A percentile compares a stretch with the other conserved stretches of the same genome.
Evolutionary conservation across 305 asterid genomes (phyloP).

Genomic region (Andrographis paniculata): DNA sequence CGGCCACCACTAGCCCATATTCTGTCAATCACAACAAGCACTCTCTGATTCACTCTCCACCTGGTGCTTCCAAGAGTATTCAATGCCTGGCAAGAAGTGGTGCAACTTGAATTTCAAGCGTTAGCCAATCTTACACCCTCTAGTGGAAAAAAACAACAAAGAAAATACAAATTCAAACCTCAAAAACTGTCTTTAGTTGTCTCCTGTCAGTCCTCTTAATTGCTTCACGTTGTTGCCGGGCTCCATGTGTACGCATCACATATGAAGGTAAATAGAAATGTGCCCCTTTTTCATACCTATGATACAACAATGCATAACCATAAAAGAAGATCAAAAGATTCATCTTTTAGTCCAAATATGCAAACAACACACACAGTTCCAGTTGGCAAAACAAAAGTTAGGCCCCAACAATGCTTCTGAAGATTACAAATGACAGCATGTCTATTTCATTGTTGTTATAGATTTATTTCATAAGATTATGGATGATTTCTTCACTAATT

Average conservation of each 20-base stretch:
- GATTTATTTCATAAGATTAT: too few relatives aligned
- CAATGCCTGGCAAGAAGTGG: conserved; percentile 55
- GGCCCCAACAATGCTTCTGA: not conserved
- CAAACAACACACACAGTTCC: conserved; percentile 1
- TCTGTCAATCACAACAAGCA: conserved; percentile 65
- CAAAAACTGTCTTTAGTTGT: conserved; percentile 67
- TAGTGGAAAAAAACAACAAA: conserved; percentile 12
- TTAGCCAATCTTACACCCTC: conserved; percentile 7
- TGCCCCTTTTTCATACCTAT: conserved; percentile 89
- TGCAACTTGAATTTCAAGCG: conserved; percentile 10
- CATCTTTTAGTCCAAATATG: conserved; percentile 9
- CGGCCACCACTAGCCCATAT: conserved; percentile 95
- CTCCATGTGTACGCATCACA: conserved; percentile 97
- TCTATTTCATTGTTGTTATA: too few relatives aligned
- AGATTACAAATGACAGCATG: too few relatives aligned
- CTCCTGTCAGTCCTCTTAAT: conserved; percentile 52
- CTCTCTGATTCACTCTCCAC: conserved; percentile 93
- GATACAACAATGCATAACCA: conserved; percentile 12
- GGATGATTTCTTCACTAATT: too few relatives aligned
- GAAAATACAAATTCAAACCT: conserved; percentile 41
- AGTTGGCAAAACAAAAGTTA: not conserved
- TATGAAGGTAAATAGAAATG: conserved; percentile 76
- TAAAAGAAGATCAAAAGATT: conserved; percentile 13
- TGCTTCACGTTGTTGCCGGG: conserved; percentile 83
- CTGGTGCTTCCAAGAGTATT: conserved; percentile 90